Percentiles rank a stretch among this genome's conserved stretches.
phyloP scores from a whole-genome alignment of 1,284 basidiomycete species.

The Lignosus rhinocerotis region DNA sequence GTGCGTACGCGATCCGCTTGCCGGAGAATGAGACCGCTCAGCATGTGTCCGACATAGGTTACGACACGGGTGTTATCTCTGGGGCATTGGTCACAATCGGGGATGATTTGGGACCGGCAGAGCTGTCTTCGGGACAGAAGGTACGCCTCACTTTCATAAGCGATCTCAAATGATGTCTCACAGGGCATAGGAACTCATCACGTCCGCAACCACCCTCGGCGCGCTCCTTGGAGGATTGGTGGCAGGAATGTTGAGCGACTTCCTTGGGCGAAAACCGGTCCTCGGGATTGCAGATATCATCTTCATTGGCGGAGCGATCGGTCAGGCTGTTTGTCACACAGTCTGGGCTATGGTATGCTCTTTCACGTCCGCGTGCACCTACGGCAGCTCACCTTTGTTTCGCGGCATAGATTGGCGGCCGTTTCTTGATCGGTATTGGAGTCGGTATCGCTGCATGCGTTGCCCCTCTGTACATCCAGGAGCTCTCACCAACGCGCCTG shows the following conservation, averaged over 20 bases:
- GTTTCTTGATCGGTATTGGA: constrained; percentile 73
- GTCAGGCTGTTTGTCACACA: constrained; percentile 64
- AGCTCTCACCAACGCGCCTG: constrained; percentile 75
- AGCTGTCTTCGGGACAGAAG: constrained; percentile 67
- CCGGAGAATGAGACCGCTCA: not conserved
- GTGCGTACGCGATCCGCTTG: constrained; percentile 40
- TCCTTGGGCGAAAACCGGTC: constrained; percentile 68
- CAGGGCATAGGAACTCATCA: constrained; percentile 69
- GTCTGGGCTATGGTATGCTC: constrained; percentile 68
- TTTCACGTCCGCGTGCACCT: not conserved
- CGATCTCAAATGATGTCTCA: not conserved
- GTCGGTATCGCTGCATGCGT: constrained; percentile 78
- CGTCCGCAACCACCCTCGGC: constrained; percentile 78
- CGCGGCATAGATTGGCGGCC: constrained; percentile 57
- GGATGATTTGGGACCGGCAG: constrained; percentile 61
- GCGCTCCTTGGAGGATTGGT: constrained; percentile 74
- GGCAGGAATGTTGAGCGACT: constrained; percentile 73
- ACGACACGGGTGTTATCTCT: constrained; percentile 81
- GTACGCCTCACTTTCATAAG: constrained; percentile 33
- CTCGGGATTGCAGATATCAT: constrained; percentile 72
- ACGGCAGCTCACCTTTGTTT: not conserved
- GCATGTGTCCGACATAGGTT: constrained; percentile 46
- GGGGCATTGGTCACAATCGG: constrained; percentile 76
- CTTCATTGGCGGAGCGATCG: constrained; percentile 76
- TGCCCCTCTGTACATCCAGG: constrained; percentile 83